Conservation (phyloP, 1,139 yeast genomes). For the Kluyveromyces marxianus region DNA sequence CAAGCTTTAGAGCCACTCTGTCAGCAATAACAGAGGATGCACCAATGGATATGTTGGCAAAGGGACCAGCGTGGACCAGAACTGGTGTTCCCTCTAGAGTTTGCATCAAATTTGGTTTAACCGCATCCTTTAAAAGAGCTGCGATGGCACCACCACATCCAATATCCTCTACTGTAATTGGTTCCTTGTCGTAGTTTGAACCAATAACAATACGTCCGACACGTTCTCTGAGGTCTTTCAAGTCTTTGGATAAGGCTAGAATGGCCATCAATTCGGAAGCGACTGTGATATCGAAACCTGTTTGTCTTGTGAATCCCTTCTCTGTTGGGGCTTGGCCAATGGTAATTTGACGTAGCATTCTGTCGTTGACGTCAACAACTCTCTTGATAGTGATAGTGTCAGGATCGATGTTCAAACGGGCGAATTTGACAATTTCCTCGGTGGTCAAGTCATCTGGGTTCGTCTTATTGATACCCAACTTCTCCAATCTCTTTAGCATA, state of each 20-base stretch:
- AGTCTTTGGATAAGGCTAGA: slow-evolving; percentile 59
- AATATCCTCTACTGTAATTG: slow-evolving; percentile 71
- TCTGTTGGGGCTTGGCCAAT: slow-evolving; percentile 75
- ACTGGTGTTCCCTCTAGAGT: slow-evolving; percentile 82
- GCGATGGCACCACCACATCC: slow-evolving; percentile 79
- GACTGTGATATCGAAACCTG: slow-evolving; percentile 78
- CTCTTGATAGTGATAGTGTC: slow-evolving; percentile 66
- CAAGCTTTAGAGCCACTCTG: slow-evolving; percentile 59
- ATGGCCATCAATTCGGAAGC: slow-evolving; percentile 82
- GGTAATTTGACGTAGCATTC: slow-evolving; percentile 67
- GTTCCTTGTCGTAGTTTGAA: slow-evolving; percentile 51
- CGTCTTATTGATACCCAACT: slow-evolving; percentile 56
- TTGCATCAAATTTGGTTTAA: slow-evolving; percentile 80
- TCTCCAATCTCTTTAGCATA: slow-evolving; percentile 55
- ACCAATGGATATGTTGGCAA: slow-evolving; percentile 80
- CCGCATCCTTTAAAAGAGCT: slow-evolving; percentile 71
- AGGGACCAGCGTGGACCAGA: slow-evolving; percentile 80
- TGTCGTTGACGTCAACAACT: slow-evolving; percentile 75
- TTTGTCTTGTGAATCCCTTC: slow-evolving; percentile 60
- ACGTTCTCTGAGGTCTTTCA: slow-evolving; percentile 60
- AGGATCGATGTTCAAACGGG: slow-evolving; percentile 64
- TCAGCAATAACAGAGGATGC: slow-evolving; percentile 79
- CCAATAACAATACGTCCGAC: slow-evolving; percentile 70
- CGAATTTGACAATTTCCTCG: slow-evolving; percentile 58
- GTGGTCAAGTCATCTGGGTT: slow-evolving; percentile 61